A percentile compares a stretch with the other conserved stretches of the same genome.
These are phyloP conservation scores for Salix brachista DNA, from an alignment of 345 rosid genomes.

Conservation along the genomic window DNA sequence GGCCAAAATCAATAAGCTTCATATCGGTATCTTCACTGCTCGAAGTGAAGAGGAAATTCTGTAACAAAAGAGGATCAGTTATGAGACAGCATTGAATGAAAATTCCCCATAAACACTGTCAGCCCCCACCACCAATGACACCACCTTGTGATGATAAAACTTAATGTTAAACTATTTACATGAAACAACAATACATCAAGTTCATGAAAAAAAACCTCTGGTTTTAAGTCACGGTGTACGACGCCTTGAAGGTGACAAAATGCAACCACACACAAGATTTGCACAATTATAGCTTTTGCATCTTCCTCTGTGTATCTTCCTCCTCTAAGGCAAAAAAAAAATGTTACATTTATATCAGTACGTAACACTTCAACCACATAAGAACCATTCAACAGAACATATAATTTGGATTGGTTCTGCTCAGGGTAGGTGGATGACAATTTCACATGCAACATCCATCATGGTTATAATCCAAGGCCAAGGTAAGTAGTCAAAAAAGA, in stretches of 20 bases:
- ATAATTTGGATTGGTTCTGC: not conserved
- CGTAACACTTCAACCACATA: not conserved
- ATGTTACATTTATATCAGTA: not conserved
- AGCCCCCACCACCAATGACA: not conserved
- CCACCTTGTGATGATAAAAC: not conserved
- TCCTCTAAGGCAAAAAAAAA: slow-evolving; percentile 51
- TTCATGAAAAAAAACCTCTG: slow-evolving; percentile 57
- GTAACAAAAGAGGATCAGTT: slow-evolving; percentile 21
- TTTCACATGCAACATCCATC: not conserved
- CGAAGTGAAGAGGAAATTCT: slow-evolving; percentile 90
- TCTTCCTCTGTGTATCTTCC: slow-evolving; percentile 90
- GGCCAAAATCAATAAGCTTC: slow-evolving; percentile 96
- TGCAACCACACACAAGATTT: slow-evolving; percentile 76
- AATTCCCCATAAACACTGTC: not conserved
- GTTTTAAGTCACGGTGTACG: slow-evolving; percentile 93
- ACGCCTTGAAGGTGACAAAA: slow-evolving; percentile 98
- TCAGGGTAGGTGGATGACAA: not conserved
- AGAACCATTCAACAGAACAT: not conserved
- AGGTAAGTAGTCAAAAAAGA: not conserved
- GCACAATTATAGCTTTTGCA: slow-evolving; percentile 69
- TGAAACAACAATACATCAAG: not conserved
- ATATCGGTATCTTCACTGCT: slow-evolving; percentile 70
- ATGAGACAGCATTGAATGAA: not conserved
- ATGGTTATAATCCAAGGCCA: not conserved
- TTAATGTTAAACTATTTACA: not conserved